Conservation (phyloP, 352 stramenopile species). For the Pythium aphanidermatum region DNA sequence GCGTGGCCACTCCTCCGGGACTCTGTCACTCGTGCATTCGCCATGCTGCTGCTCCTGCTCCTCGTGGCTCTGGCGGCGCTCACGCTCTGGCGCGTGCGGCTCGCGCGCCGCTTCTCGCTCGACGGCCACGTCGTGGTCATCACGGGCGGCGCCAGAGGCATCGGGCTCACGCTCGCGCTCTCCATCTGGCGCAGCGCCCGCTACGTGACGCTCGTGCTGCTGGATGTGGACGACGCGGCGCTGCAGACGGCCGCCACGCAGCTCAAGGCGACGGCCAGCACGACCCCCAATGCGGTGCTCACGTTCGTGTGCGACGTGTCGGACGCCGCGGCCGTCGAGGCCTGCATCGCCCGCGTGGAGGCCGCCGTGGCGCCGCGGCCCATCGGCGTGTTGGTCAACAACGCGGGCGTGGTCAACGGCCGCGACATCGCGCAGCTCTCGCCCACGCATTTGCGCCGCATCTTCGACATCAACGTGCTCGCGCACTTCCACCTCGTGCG, state of each 20-base stretch:
- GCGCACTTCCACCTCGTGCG: slow-evolving; percentile 26
- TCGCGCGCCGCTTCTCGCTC: slow-evolving; percentile 63
- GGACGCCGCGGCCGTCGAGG: slow-evolving; percentile 13
- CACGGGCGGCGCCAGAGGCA: slow-evolving; percentile 51
- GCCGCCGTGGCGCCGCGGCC: slow-evolving; percentile 6
- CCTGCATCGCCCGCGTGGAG: slow-evolving; percentile 11
- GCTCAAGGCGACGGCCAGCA: neutral
- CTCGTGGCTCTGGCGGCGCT: slow-evolving; percentile 4
- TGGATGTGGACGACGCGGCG: slow-evolving; percentile 43
- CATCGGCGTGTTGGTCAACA: slow-evolving; percentile 29
- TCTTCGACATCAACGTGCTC: slow-evolving; percentile 28
- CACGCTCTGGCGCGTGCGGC: too few species aligned
- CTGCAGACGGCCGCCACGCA: slow-evolving; percentile 22
- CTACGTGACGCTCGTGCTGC: slow-evolving; percentile 43
- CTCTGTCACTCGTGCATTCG: too few species aligned
- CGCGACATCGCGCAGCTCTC: slow-evolving; percentile 16
- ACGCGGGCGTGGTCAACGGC: slow-evolving; percentile 24
- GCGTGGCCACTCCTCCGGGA: too few species aligned
- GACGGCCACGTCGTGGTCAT: slow-evolving; percentile 55
- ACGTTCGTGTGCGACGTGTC: slow-evolving; percentile 24
- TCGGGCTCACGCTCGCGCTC: slow-evolving; percentile 37
- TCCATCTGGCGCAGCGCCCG: slow-evolving; percentile 20
- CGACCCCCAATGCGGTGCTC: slow-evolving; percentile 4
- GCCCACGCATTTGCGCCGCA: slow-evolving; percentile 13
- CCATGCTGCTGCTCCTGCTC: neutral